Percentiles rank a stretch among this genome's conserved stretches.
phyloP scores from a whole-genome alignment of 306 rosid species.

The Cucurbita argyrosperma region DNA sequence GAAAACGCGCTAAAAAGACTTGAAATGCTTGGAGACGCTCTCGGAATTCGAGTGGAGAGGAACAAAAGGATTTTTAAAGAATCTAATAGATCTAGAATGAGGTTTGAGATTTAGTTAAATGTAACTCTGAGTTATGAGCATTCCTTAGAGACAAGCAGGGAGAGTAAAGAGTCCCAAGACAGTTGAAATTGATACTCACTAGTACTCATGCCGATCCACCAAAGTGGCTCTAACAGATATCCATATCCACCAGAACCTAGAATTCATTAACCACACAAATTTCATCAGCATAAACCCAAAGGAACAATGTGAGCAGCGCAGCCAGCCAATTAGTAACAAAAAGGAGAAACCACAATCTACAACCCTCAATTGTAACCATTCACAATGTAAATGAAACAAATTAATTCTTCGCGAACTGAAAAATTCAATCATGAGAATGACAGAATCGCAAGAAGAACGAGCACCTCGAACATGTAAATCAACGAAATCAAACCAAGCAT shows the following conservation, averaged over 20 bases:
- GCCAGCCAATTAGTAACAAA: background rate
- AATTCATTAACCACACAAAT: conserved; percentile 2
- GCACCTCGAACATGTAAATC: background rate
- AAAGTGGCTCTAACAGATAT: conserved; percentile 61
- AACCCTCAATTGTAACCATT: background rate
- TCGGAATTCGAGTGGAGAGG: background rate
- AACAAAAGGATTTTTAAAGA: background rate
- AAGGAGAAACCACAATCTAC: background rate
- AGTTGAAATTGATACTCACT: conserved; percentile 30
- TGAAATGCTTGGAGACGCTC: background rate
- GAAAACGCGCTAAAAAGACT: background rate
- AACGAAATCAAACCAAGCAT: background rate
- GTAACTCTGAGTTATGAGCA: background rate
- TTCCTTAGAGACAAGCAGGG: background rate
- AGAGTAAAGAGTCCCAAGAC: no score
- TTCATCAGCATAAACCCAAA: background rate
- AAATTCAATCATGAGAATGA: background rate
- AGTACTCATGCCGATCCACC: conserved; percentile 92
- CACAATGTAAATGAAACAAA: background rate
- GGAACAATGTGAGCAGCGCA: background rate
- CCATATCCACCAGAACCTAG: conserved; percentile 85
- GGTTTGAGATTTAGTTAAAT: background rate
- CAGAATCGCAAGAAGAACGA: background rate
- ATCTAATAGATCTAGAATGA: background rate
- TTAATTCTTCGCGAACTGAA: background rate